Evolutionary conservation across 2,329 filamentous ascomycete genomes (phyloP).

Genomic region (Hirsutella rhossiliensis): DNA sequence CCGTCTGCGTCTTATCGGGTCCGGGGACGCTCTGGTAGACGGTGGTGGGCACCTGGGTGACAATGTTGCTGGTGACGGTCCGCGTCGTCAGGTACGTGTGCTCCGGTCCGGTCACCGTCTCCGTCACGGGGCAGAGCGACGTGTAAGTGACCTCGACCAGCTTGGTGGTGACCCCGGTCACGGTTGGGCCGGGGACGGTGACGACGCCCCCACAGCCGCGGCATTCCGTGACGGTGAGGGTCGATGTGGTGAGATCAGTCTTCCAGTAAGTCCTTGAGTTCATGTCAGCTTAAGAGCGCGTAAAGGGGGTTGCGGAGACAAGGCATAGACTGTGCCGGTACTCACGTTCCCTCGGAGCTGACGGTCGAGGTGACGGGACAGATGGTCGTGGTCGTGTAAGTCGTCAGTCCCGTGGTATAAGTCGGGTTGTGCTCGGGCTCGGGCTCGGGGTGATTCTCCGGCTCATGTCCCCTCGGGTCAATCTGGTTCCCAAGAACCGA

Average conservation of each 20-base stretch:
- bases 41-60: slow-evolving; percentile 17
- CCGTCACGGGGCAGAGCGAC: slow-evolving; percentile 20
- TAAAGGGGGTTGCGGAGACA: neutral
- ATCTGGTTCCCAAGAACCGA: slow-evolving; percentile 2
- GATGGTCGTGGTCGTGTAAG: slow-evolving; percentile 29
- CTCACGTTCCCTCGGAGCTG: slow-evolving; percentile 27
- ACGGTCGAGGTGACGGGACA: slow-evolving; percentile 33
- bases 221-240: slow-evolving; percentile 27
- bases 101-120: slow-evolving; percentile 23
- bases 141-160: slow-evolving; percentile 26
- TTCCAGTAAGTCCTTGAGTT: slow-evolving; percentile 26
- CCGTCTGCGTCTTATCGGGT: slow-evolving; percentile 17
- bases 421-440: neutral
- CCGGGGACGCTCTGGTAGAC: slow-evolving; percentile 17
- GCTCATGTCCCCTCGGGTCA: neutral
- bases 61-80: slow-evolving; percentile 12
- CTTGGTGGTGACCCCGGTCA: slow-evolving; percentile 17
- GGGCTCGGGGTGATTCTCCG: neutral
- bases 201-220: slow-evolving; percentile 22
- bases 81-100: slow-evolving; percentile 15
- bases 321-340: slow-evolving; percentile 1
- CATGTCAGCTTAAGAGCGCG: slow-evolving; percentile 5
- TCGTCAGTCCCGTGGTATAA: slow-evolving; percentile 12
- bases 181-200: slow-evolving; percentile 23
- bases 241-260: slow-evolving; percentile 30